Evolutionary conservation across 23 red algal species (phyloP).

Genomic region (Cyanidiococcus yangmingshanensis): DNA sequence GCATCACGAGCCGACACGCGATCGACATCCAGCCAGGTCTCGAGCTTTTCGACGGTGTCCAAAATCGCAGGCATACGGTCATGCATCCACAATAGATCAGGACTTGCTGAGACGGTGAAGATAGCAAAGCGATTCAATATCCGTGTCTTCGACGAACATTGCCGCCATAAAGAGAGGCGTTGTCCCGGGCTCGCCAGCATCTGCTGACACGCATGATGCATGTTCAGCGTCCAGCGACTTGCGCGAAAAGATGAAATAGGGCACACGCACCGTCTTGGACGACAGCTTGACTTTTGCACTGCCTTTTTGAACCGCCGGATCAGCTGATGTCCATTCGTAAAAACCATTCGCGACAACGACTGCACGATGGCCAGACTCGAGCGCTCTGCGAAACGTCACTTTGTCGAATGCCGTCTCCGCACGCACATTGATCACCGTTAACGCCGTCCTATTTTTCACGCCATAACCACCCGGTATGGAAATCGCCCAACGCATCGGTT

Average conservation of each 20-base stretch:
- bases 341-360: slow-evolving; percentile 30
- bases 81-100: slow-evolving; percentile 14
- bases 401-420: slow-evolving; percentile 25
- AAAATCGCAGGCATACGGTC: slow-evolving; percentile 29
- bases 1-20: not conserved
- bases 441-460: not conserved
- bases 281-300: not conserved
- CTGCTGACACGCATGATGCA: too few relatives aligned
- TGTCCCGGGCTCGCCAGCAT: too few relatives aligned
- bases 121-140: slow-evolving; percentile 21
- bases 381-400: slow-evolving; percentile 1
- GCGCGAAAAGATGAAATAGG: not conserved
- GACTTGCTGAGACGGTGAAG: slow-evolving; percentile 21
- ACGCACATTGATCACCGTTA: slow-evolving; percentile 17
- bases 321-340: slow-evolving; percentile 19
- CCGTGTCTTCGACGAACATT: not conserved
- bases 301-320: not conserved
- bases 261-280: not conserved
- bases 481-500: slow-evolving; percentile 25
- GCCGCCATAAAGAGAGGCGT: slow-evolving; percentile 24
- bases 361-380: slow-evolving; percentile 17
- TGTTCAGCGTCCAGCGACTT: too few relatives aligned
- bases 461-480: not conserved
- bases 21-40: slow-evolving; percentile 20
- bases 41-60: not conserved